Conservation (phyloP, 441 rosid species). For the Rhodomyrtus psidioides region DNA sequence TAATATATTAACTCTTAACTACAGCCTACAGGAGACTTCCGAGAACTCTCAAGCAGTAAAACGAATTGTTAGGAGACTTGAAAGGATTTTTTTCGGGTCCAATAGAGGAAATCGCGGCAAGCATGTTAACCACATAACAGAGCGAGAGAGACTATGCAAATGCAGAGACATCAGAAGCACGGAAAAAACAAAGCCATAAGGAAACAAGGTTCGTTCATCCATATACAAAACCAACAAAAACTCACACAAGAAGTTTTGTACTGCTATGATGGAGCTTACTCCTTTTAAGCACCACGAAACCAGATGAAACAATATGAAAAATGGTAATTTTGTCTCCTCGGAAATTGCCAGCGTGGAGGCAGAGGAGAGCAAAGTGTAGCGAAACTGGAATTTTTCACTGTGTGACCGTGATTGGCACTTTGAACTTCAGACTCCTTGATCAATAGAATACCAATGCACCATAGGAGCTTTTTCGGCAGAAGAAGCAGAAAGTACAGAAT, state of each 20-base stretch:
- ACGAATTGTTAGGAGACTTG: not conserved
- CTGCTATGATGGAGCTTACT: not conserved
- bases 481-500: not conserved
- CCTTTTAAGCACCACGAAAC: not conserved
- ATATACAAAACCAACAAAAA: not conserved
- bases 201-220: not conserved
- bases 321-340: not conserved
- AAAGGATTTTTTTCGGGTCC: not conserved
- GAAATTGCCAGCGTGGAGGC: not conserved
- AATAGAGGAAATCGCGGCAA: not conserved
- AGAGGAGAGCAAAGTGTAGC: slow-evolving; percentile 9
- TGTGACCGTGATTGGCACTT: not conserved
- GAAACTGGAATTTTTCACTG: not conserved
- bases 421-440: not conserved
- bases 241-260: not conserved
- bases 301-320: not conserved
- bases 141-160: not conserved
- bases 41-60: not conserved
- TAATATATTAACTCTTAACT: not conserved
- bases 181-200: not conserved
- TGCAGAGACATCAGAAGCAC: not conserved
- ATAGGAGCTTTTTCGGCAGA: accelerated
- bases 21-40: not conserved
- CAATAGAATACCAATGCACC: not conserved
- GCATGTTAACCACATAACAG: too few species aligned